phyloP scores from a whole-genome alignment of 148 eudicot genomes.

The Cornus controversa region DNA sequence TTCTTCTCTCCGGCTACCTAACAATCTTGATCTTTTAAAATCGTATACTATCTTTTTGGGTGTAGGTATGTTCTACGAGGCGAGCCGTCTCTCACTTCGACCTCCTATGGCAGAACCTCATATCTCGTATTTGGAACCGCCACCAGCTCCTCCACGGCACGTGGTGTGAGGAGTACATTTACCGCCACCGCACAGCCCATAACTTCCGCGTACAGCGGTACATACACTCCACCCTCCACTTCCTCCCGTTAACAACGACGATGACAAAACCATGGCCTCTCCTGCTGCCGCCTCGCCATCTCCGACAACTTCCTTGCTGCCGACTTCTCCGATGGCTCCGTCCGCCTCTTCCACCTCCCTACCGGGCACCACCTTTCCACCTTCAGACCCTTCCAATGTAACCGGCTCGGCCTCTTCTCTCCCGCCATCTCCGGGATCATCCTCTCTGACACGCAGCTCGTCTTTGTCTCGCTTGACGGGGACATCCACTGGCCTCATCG shows the following conservation, averaged over 20 bases:
- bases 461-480: conserved; percentile 76
- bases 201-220: conserved; percentile 54
- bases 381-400: conserved; percentile 51
- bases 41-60: no score
- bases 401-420: conserved; percentile 65
- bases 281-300: conserved; percentile 71
- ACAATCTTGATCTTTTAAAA: no score
- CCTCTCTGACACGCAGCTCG: conserved; percentile 29
- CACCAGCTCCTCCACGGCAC: conserved; percentile 34
- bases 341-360: conserved; percentile 64
- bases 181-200: conserved; percentile 62
- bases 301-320: conserved; percentile 62
- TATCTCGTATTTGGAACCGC: conserved; percentile 60
- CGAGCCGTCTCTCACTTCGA: conserved; percentile 68
- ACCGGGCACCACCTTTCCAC: conserved; percentile 52
- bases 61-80: conserved; percentile 88
- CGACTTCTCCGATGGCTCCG: conserved; percentile 77
- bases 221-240: conserved; percentile 43
- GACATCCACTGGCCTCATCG: no score
- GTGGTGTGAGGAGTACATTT: conserved; percentile 75
- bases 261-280: conserved; percentile 27
- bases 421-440: conserved; percentile 75
- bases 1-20: no score
- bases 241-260: conserved; percentile 35
- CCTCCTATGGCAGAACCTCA: conserved; percentile 77